Evolutionary conservation across 2,329 filamentous ascomycete genomes (phyloP).

Genomic region (Coniella lustricola): DNA sequence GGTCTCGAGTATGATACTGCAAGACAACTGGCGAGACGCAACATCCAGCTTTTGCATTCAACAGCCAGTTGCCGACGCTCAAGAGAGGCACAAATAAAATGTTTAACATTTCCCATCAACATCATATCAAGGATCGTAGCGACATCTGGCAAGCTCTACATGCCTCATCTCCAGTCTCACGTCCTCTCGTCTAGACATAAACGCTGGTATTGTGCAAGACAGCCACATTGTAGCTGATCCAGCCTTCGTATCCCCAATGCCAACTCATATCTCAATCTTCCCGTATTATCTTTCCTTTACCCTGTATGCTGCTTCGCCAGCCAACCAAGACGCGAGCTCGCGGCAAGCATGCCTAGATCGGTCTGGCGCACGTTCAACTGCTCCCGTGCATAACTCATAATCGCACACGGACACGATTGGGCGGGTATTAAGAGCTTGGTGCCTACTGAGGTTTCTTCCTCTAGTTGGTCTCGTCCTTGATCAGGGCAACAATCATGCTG

Average conservation of each 20-base stretch:
- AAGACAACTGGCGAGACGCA: too few relatives aligned
- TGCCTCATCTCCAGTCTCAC: not conserved
- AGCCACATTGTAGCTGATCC: not conserved
- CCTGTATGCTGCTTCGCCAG: too few relatives aligned
- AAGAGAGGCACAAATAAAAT: not conserved
- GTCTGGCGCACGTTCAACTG: too few relatives aligned
- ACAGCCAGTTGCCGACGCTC: not conserved
- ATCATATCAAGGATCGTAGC: slow-evolving; percentile 8
- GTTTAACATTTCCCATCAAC: not conserved
- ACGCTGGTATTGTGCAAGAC: not conserved
- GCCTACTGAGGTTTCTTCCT: not conserved
- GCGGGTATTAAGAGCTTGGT: not conserved
- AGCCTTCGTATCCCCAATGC: too few relatives aligned
- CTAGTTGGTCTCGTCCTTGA: slow-evolving; percentile 86
- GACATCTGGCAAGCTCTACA: not conserved
- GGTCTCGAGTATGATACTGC: too few relatives aligned
- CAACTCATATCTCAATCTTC: too few relatives aligned
- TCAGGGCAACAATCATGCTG: slow-evolving; percentile 96
- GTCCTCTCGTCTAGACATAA: not conserved
- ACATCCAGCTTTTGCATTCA: not conserved
- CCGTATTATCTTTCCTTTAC: too few relatives aligned
- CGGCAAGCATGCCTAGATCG: too few relatives aligned
- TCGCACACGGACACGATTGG: not conserved
- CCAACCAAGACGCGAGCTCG: too few relatives aligned
- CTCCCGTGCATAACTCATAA: not conserved